A percentile compares a stretch with the other conserved stretches of the same genome.
phyloP scores from a whole-genome alignment of 108 stramenopile species.

The Nitzschia palea region DNA sequence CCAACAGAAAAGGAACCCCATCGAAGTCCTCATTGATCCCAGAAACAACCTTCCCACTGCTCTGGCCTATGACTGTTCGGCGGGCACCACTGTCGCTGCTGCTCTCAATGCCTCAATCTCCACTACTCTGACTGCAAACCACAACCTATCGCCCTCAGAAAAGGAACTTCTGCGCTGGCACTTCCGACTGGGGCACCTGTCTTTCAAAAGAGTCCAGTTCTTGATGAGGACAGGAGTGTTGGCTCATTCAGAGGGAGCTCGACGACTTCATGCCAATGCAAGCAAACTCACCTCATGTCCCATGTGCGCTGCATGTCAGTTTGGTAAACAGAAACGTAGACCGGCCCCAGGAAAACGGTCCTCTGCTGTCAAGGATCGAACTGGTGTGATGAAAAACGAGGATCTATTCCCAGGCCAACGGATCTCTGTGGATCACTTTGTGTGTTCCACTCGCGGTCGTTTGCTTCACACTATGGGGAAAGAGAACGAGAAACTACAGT shows the following conservation, averaged over 20 bases:
- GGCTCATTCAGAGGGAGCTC: neutral
- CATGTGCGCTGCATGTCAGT: conserved; percentile 30
- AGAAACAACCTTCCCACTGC: conserved; percentile 6
- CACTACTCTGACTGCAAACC: no score
- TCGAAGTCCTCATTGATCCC: conserved; percentile 1
- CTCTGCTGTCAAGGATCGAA: neutral
- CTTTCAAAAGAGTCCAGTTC: conserved; percentile 4
- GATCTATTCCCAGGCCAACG: conserved; percentile 35
- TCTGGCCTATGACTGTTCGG: conserved; percentile 5
- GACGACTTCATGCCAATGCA: conserved; percentile 8
- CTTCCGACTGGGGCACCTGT: conserved; percentile 25
- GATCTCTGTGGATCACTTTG: conserved; percentile 46
- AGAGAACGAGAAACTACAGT: conserved; percentile 19
- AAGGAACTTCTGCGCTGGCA: conserved; percentile 45
- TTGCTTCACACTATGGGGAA: conserved; percentile 32
- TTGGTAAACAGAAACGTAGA: conserved; percentile 15
- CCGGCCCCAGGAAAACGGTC: neutral
- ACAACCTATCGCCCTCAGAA: conserved; percentile 44
- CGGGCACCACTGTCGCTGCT: no score
- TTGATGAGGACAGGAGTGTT: neutral
- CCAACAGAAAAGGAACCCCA: neutral
- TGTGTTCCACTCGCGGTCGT: conserved; percentile 30
- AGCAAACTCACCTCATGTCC: conserved; percentile 31
- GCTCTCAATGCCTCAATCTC: no score
- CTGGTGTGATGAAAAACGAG: neutral